phyloP scores from a whole-genome alignment of 2,329 filamentous ascomycete genomes.

The Fusarium brevicatenulatum region DNA sequence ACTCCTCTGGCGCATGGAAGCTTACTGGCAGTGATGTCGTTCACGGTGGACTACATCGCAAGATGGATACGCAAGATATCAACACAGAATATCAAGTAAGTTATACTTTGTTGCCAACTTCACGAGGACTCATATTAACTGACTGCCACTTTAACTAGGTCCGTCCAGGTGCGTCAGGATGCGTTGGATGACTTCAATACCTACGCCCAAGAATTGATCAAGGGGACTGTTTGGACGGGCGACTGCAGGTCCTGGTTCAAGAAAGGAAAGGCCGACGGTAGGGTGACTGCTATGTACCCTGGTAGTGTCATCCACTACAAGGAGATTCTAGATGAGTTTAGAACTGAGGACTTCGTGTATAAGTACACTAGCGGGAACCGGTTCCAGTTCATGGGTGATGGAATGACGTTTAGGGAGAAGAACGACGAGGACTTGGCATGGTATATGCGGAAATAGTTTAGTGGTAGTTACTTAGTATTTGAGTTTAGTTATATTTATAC shows the following conservation, averaged over 20 bases:
- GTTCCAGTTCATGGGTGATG: conserved; percentile 6
- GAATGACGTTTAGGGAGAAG: background rate
- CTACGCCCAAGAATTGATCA: background rate
- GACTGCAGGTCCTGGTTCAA: conserved; percentile 10
- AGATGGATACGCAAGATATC: background rate
- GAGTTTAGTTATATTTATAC: background rate
- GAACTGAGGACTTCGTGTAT: background rate
- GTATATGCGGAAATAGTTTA: background rate
- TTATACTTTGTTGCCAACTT: fast-evolving
- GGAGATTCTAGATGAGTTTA: background rate
- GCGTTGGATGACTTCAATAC: background rate
- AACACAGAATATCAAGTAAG: background rate
- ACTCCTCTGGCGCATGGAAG: background rate
- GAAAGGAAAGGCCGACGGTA: background rate
- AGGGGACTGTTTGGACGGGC: background rate
- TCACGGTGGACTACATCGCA: background rate
- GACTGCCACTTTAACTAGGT: background rate
- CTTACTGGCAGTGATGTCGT: background rate
- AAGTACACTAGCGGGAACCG: background rate
- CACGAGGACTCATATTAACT: fast-evolving
- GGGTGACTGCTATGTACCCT: background rate
- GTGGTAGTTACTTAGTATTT: too few relatives aligned
- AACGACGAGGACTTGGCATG: background rate
- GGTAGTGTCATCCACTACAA: conserved; percentile 3
- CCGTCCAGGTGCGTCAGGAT: background rate